Evolutionary conservation across 1,284 basidiomycete species (phyloP).

Genomic region (Salmacisia buchloeana): DNA sequence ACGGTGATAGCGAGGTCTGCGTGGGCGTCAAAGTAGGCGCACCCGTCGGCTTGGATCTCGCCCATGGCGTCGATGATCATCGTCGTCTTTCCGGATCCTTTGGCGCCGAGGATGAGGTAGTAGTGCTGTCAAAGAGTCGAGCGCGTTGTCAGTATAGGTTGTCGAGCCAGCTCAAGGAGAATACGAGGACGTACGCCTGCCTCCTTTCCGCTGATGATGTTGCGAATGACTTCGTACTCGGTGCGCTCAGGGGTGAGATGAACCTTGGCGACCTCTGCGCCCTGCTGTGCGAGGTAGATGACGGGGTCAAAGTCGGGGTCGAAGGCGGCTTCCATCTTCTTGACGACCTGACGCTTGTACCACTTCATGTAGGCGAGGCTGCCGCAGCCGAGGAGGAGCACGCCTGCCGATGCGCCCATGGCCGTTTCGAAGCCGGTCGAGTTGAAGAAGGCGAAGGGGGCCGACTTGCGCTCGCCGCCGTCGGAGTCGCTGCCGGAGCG

Average conservation of each 20-base stretch:
- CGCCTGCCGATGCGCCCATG: constrained; percentile 41
- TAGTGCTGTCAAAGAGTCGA: constrained; percentile 7
- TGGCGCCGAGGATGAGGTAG: neutral
- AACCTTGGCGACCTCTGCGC: constrained; percentile 34
- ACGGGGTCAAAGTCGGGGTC: constrained; percentile 44
- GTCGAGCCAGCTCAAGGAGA: neutral
- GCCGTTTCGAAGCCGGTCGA: constrained; percentile 44
- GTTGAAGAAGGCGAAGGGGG: constrained; percentile 27
- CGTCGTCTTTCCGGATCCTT: constrained; percentile 37
- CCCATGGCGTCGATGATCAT: constrained; percentile 44
- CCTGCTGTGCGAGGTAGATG: constrained; percentile 31
- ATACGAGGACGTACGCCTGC: constrained; percentile 15
- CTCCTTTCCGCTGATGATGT: constrained; percentile 39
- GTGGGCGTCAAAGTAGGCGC: constrained; percentile 45
- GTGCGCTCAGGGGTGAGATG: constrained; percentile 27
- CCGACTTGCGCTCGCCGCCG: neutral
- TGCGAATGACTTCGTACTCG: constrained; percentile 37
- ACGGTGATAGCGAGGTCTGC: constrained; percentile 35
- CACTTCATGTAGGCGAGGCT: constrained; percentile 39
- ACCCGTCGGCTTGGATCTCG: constrained; percentile 35
- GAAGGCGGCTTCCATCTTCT: constrained; percentile 44
- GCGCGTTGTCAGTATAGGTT: too few relatives aligned
- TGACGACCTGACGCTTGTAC: constrained; percentile 39
- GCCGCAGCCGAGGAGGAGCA: constrained; percentile 37
- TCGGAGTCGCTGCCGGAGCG: neutral